Base-by-base conservation (phyloP, 371 early-diverging fungal species). In the Phascolomyces articulosus region DNA sequence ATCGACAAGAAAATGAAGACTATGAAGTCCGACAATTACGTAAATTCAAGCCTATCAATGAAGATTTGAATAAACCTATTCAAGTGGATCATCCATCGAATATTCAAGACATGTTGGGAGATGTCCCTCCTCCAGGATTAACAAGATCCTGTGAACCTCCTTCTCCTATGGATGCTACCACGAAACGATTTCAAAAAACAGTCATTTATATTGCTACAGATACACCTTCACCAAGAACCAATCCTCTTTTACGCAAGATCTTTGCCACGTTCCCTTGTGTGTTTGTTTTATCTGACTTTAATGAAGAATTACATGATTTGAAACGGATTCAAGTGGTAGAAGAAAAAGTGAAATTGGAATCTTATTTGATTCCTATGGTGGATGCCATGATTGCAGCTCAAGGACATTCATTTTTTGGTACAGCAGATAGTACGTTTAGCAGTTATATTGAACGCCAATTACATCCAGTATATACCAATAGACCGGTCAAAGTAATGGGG, bases 381-480 rank as follows among this genome's bases (percentile, higher is more conserved):
- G 88, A 88, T 59, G 86, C 87, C 21, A 81, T 88, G 48, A 85
- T 86, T 44, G 72, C 87, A 9, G 79, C 88, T 18, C 85, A 87
- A 55, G 88, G 87, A 0, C 79, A 77, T 56, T 71, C 79, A 1
- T 88, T 88, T 49, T 67, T 75, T 40, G 87, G 88, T 18, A 88
- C 88, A 0, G 79, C 78, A 1, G 80, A 80, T 58, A 85, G 86
- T 23, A 87, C 87, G 3, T 88, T 88, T 48, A 80, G 85, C 18
- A 75, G 73, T 0, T 87, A 87, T 64, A 87, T 87, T 65, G 72
- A 79, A 62, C 73, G 83, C 29, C 83, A 87, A 48, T 56, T 87
- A n/a, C 84, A 83, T 69, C 85, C 85, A 0, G 72, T 77, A 4
- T 83, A 83, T 55, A 78, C 79, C 23, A 55, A 64, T 26, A 70